These are phyloP conservation scores for Gymnopus androsaceus DNA, from an alignment of 1,284 basidiomycete genomes.

Conservation along the genomic window DNA sequence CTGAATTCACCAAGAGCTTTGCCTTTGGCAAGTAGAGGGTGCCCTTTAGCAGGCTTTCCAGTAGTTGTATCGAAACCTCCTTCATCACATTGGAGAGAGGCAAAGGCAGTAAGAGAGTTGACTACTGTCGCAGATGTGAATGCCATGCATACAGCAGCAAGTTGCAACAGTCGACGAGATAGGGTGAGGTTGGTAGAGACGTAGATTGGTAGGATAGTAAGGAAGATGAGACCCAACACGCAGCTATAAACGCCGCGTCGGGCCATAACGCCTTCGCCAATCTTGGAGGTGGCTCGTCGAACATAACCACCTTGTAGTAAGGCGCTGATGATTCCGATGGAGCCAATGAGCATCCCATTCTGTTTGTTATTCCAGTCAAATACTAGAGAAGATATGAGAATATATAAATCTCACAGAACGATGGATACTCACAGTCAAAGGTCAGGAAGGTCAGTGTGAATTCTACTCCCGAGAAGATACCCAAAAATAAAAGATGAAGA, in stretches of 20 bases:
- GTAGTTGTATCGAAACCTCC: slow-evolving; percentile 53
- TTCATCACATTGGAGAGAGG: slow-evolving; percentile 85
- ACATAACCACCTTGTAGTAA: slow-evolving; percentile 90
- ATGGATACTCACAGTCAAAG: slow-evolving; percentile 69
- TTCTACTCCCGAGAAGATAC: slow-evolving; percentile 88
- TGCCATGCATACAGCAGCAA: slow-evolving; percentile 78
- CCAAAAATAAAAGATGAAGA: slow-evolving; percentile 82
- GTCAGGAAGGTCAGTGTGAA: slow-evolving; percentile 92
- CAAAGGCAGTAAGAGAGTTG: slow-evolving; percentile 83
- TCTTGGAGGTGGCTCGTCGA: slow-evolving; percentile 67
- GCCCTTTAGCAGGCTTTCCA: slow-evolving; percentile 53
- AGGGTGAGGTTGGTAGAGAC: slow-evolving; percentile 42
- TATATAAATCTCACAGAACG: neutral
- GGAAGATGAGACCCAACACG: slow-evolving; percentile 63
- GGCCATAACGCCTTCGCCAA: slow-evolving; percentile 80
- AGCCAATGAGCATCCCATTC: slow-evolving; percentile 84
- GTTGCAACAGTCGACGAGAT: slow-evolving; percentile 67
- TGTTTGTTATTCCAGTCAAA: slow-evolving; percentile 89
- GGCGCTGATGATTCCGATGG: slow-evolving; percentile 86
- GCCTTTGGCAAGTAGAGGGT: slow-evolving; percentile 79
- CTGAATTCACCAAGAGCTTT: slow-evolving; percentile 83
- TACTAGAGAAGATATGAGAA: slow-evolving; percentile 42
- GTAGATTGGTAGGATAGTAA: slow-evolving; percentile 68
- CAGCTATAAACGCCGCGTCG: slow-evolving; percentile 75
- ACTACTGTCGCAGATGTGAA: slow-evolving; percentile 93